These are phyloP conservation scores for Luzula sylvatica DNA, from an alignment of 176 grass and related monocot species.

Conservation along the genomic window DNA sequence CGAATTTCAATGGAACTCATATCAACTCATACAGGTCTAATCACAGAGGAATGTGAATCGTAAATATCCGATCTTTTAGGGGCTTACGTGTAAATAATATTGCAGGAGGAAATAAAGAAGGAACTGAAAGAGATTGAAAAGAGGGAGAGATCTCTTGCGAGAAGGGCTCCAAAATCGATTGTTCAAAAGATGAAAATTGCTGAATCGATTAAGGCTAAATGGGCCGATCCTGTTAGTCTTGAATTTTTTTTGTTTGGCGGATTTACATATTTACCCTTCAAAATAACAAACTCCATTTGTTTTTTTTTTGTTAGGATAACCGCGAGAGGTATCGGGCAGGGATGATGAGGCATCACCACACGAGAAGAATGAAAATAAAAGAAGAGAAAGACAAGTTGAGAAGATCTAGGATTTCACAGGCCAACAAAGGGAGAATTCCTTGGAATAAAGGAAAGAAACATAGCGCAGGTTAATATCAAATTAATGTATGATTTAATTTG, in stretches of 20 bases:
- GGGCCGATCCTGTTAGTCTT: constrained; percentile 63
- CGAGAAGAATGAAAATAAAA: too few species aligned
- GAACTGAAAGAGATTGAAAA: constrained; percentile 44
- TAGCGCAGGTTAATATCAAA: constrained; percentile 56
- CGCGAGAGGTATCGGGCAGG: too few species aligned
- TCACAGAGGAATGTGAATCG: neutral
- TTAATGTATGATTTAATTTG: too few species aligned
- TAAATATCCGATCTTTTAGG: neutral
- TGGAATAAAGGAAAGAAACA: constrained; percentile 98
- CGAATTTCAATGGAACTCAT: constrained; percentile 66
- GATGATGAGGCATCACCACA: too few species aligned
- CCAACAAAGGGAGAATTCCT: constrained; percentile 89
- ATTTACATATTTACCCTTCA: too few species aligned
- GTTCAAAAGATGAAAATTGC: constrained; percentile 89
- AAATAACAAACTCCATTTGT: too few species aligned
- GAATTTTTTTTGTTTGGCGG: too few species aligned
- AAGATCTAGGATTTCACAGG: constrained; percentile 61
- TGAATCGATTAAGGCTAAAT: constrained; percentile 75
- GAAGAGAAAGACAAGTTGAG: too few species aligned
- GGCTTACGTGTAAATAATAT: constrained; percentile 6
- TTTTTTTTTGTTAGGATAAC: too few species aligned
- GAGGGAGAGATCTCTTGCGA: constrained; percentile 40
- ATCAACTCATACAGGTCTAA: constrained; percentile 39
- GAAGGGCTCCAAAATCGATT: constrained; percentile 58
- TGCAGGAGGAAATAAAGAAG: constrained; percentile 45